Evolutionary conservation across 768 basidiomycete genomes (phyloP).

Genomic region (Cubamyces lactineus): DNA sequence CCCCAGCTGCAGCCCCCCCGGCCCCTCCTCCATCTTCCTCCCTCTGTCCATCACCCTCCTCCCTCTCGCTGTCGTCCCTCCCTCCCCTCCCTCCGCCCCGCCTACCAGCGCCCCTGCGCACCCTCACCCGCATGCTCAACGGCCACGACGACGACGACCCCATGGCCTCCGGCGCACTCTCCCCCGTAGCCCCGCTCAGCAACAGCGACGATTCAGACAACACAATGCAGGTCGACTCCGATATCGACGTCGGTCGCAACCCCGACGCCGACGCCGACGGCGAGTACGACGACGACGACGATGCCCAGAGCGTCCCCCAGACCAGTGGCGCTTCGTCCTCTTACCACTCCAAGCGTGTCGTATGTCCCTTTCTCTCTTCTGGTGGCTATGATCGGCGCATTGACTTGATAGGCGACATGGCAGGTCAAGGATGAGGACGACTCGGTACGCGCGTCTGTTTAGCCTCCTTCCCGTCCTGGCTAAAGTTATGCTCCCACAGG

Average conservation of each 20-base stretch:
- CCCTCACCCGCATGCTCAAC: constrained; percentile 31
- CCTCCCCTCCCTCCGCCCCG: constrained; percentile 30
- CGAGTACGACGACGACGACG: constrained; percentile 68
- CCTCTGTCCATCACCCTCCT: constrained; percentile 33
- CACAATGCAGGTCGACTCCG: constrained; percentile 76
- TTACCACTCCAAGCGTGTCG: constrained; percentile 35
- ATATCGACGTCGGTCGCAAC: constrained; percentile 44
- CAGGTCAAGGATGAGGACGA: constrained; percentile 41
- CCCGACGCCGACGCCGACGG: constrained; percentile 52
- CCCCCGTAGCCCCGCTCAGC: constrained; percentile 31
- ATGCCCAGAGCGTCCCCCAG: constrained; percentile 45
- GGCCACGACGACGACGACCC: constrained; percentile 30
- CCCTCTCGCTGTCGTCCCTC: constrained; percentile 25
- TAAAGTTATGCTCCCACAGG: constrained; percentile 43
- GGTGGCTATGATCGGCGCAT: constrained; percentile 8
- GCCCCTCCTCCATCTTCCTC: constrained; percentile 32
- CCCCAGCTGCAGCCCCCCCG: constrained; percentile 22
- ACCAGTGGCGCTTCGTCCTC: constrained; percentile 44
- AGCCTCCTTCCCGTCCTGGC: constrained; percentile 29
- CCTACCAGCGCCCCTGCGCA: constrained; percentile 10
- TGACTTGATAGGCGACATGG: constrained; percentile 24
- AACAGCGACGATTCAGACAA: constrained; percentile 49
- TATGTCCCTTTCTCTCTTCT: constrained; percentile 28
- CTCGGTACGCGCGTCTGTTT: constrained; percentile 51
- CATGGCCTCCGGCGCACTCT: constrained; percentile 30